These are phyloP conservation scores for Fusarium coffeatum DNA, from an alignment of 2,329 filamentous ascomycete genomes.

Conservation along the genomic window DNA sequence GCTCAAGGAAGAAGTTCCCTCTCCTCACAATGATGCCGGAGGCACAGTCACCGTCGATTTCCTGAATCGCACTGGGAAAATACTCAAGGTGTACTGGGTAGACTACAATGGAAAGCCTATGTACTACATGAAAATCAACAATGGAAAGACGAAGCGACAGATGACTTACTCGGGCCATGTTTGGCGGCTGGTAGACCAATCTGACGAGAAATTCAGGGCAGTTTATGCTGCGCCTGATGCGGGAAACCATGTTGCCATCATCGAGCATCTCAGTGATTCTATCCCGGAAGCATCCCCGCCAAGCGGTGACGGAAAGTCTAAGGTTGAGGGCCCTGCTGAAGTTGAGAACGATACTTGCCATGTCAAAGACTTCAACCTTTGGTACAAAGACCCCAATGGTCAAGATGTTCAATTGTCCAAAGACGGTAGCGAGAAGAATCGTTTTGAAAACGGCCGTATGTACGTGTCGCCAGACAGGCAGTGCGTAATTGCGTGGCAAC, in stretches of 20 bases:
- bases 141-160: constrained; percentile 27
- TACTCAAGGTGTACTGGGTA: constrained; percentile 43
- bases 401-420: constrained; percentile 30
- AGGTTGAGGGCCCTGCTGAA: neutral
- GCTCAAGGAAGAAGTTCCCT: constrained; percentile 37
- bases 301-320: neutral
- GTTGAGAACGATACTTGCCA: neutral
- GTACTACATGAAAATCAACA: constrained; percentile 30
- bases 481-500: constrained; percentile 43
- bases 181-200: constrained; percentile 35
- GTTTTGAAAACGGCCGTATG: constrained; percentile 34
- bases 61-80: constrained; percentile 40
- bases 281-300: neutral
- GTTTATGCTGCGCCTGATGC: constrained; percentile 31
- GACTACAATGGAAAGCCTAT: constrained; percentile 34
- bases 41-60: constrained; percentile 38
- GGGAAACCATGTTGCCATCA: constrained; percentile 24
- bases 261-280: constrained; percentile 18
- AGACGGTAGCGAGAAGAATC: constrained; percentile 31
- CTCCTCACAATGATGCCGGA: constrained; percentile 14
- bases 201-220: constrained; percentile 11
- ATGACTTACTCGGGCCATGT: constrained; percentile 38
- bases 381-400: constrained; percentile 8
- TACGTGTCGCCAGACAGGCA: constrained; percentile 30
- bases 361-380: constrained; percentile 23